These are phyloP conservation scores for Diaporthe citrichinensis DNA, from an alignment of 2,329 filamentous ascomycete genomes.

Conservation along the genomic window DNA sequence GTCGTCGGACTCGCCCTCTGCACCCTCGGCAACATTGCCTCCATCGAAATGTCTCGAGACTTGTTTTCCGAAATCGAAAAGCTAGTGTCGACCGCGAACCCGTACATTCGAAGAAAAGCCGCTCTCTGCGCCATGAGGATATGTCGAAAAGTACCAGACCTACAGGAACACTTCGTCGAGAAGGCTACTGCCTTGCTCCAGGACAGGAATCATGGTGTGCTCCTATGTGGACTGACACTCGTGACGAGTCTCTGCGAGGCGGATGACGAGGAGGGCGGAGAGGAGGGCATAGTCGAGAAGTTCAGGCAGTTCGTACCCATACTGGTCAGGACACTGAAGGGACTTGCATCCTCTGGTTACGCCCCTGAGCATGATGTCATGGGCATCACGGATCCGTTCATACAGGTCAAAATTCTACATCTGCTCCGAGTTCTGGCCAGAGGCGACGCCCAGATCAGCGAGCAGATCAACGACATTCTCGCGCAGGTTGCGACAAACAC, in stretches of 20 bases:
- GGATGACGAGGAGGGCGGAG: constrained; percentile 92
- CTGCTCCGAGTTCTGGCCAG: constrained; percentile 88
- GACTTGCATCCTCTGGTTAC: constrained; percentile 94
- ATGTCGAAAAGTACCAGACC: constrained; percentile 96
- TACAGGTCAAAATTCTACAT: constrained; percentile 95
- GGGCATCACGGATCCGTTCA: constrained; percentile 96
- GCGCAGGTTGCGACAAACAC: constrained; percentile 98
- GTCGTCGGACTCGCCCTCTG: constrained; percentile 96
- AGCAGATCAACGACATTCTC: constrained; percentile 98
- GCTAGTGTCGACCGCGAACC: constrained; percentile 91
- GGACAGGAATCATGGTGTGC: constrained; percentile 95
- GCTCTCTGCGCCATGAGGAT: constrained; percentile 99
- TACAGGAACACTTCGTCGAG: constrained; percentile 97
- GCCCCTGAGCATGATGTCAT: constrained; percentile 98
- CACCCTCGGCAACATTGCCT: constrained; percentile 97
- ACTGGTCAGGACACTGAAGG: constrained; percentile 91
- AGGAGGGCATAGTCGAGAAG: constrained; percentile 89
- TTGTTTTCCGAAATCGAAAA: constrained; percentile 96
- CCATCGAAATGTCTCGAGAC: constrained; percentile 97
- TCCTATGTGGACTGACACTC: constrained; percentile 92
- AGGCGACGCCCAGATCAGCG: constrained; percentile 88
- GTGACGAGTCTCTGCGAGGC: constrained; percentile 95
- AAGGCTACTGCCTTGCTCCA: constrained; percentile 90
- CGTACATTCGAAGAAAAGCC: constrained; percentile 98
- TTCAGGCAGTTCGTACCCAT: constrained; percentile 89